A percentile compares a stretch with the other conserved stretches of the same genome.
These are phyloP conservation scores for Talaromyces sp. DNA, from an alignment of 2,329 filamentous ascomycete genomes.

Conservation along the genomic window DNA sequence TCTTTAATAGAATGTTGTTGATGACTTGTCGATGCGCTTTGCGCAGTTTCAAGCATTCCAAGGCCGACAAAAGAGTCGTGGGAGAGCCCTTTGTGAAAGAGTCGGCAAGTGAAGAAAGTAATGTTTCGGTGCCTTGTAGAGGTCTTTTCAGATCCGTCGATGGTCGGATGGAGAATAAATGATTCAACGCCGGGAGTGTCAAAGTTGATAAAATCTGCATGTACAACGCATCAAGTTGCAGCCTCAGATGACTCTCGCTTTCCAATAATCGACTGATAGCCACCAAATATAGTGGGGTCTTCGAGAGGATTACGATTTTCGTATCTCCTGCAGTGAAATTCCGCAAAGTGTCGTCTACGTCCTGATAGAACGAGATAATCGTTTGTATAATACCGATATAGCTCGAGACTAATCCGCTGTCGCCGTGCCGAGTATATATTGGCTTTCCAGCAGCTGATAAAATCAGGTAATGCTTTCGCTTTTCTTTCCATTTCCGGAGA, in stretches of 20 bases:
- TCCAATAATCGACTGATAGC: slow-evolving; percentile 91
- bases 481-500: slow-evolving; percentile 78
- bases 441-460: slow-evolving; percentile 94
- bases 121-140: slow-evolving; percentile 83
- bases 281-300: slow-evolving; percentile 87
- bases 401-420: slow-evolving; percentile 82
- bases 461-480: slow-evolving; percentile 96
- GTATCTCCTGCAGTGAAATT: slow-evolving; percentile 85
- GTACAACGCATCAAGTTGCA: slow-evolving; percentile 89
- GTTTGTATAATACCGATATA: slow-evolving; percentile 96
- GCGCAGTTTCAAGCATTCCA: slow-evolving; percentile 89
- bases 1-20: slow-evolving; percentile 81
- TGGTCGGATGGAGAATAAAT: slow-evolving; percentile 83
- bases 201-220: slow-evolving; percentile 98
- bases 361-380: slow-evolving; percentile 94
- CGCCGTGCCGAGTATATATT: slow-evolving; percentile 93
- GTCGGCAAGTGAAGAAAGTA: slow-evolving; percentile 89
- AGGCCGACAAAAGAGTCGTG: slow-evolving; percentile 79
- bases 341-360: slow-evolving; percentile 70
- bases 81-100: slow-evolving; percentile 92
- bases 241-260: slow-evolving; percentile 81
- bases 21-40: slow-evolving; percentile 84
- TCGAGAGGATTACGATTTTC: slow-evolving; percentile 79
- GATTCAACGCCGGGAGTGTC: slow-evolving; percentile 80
- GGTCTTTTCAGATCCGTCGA: slow-evolving; percentile 92